Evolutionary conservation across 225 moss, liverwort and hornwort species (phyloP), one percentile per base, ranked within the genome.

Genomic region (Physcomitrium patens): DNA sequence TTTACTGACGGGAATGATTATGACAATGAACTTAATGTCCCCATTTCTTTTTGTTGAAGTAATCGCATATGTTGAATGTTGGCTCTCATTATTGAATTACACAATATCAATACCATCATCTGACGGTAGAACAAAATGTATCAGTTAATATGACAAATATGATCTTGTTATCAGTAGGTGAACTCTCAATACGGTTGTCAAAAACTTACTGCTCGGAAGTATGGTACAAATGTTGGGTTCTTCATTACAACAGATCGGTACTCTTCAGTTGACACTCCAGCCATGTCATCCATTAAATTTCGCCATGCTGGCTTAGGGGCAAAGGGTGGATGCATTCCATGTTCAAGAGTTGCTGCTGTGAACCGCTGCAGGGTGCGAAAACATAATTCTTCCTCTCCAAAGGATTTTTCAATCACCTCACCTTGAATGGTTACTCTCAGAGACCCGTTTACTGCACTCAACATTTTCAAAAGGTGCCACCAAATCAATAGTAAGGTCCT

Each of bases 301-400:
- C 90, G 84, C 92, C 92, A 92, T 37, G 78, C 77, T 31, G 90
- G 86, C 70, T 90, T 63, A 10, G 92, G 90, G 9, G 92, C 75
- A 55, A 88, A 77, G 43, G 92, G 92, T 18, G 92, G 90, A 67
- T 79, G 86, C 92, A 92, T 92, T 48, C 92, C 92, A 52, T 90
- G 92, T 72, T 92, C 92, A 43, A 90, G 75, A 51, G 92, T 92
- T 12, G 92, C 90, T 42, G 88, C 84, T 12, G 90, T 92, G 73
- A 92, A 92, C 23, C 92, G 87, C 52, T 92, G 92, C 71, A 92
- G 48, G 3, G 92, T 92, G 45, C 88, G 80, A 68, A 92, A 92
- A 74, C 92, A 92, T 65, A 92, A 67, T 63, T 92, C 90, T 84
- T 92, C 90, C 76, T 92, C 92, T 55, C 92, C 92, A 60, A 92